Evolutionary conservation across 2,329 filamentous ascomycete genomes (phyloP), one percentile per base, ranked within the genome.

Genomic region (Chrysoporthe cubensis): DNA sequence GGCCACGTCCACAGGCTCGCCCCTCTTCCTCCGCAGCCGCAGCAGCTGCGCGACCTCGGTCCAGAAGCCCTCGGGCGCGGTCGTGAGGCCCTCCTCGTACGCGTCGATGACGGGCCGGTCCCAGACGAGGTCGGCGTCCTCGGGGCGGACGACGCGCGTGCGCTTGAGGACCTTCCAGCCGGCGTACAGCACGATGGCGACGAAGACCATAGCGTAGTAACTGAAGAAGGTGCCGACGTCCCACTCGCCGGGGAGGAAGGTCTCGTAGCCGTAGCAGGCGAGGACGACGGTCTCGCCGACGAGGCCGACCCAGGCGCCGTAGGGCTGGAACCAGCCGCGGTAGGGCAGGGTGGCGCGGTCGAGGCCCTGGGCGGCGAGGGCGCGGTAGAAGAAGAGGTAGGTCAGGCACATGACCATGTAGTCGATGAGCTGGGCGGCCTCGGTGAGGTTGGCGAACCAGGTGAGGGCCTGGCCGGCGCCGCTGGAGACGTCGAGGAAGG

Each of bases 161-260:
- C 80, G 80, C 79, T 88, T 87, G 75, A 87, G n/a, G 0, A 91
- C 16, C 78, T 92, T 92, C 87, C 88, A 92, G 72, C 81, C 81
- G 18, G 83, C 64, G 74, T 85, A 90, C 37, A 87, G 77, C 46
- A 86, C 73, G 5, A 83, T 80, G 0, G 83, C 82, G 43, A 88
- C 74, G 13, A 87, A 76, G 67, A 85, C 79, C 84, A 88, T 87
- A 26, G 83, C 83, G 76, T 88, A 88, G 77, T 85, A 85, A 11
- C 78, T 72, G 70, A 79, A 78, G 71, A 79, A 79, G 61, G 72
- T 73, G 16, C 73, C 75, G 6, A 77, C 72, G 40, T 76, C 73
- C 79, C 69, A 70, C 42, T 71, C 66, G 0, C 76, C 76, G 0
- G 69, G 69, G 34, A 69, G 60, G 44, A 70, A 70, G 0, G 82